Evolutionary conservation across 2,329 filamentous ascomycete species (phyloP).

Genomic region (Tolypocladium amazonense): DNA sequence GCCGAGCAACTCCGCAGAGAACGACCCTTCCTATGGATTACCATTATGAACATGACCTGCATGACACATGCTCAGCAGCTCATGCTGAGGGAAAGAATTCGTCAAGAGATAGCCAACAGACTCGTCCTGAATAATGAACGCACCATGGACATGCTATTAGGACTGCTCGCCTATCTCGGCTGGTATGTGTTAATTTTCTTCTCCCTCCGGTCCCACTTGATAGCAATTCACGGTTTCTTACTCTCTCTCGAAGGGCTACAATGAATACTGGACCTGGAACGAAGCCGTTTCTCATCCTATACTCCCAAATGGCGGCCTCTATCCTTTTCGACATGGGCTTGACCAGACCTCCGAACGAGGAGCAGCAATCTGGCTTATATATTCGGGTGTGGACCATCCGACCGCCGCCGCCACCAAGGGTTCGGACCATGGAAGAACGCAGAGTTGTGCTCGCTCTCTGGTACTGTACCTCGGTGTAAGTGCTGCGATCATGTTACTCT

Average conservation of each 20-base stretch:
- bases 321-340: slow-evolving; percentile 36
- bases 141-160: slow-evolving; percentile 40
- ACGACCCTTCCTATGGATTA: slow-evolving; percentile 39
- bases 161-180: slow-evolving; percentile 25
- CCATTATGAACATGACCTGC: slow-evolving; percentile 34
- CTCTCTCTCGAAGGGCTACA: slow-evolving; percentile 20
- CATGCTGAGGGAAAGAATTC: slow-evolving; percentile 27
- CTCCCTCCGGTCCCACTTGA: not conserved
- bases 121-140: slow-evolving; percentile 37
- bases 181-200: not conserved
- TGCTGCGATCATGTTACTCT: not conserved
- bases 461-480: slow-evolving; percentile 25
- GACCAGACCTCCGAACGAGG: slow-evolving; percentile 24
- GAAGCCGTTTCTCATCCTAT: slow-evolving; percentile 34
- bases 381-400: slow-evolving; percentile 22
- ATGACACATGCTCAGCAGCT: slow-evolving; percentile 29
- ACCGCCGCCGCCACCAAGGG: slow-evolving; percentile 12
- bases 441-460: slow-evolving; percentile 38
- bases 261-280: slow-evolving; percentile 22
- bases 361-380: slow-evolving; percentile 23
- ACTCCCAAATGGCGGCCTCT: slow-evolving; percentile 29
- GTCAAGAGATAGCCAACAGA: slow-evolving; percentile 32
- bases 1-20: slow-evolving; percentile 26
- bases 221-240: not conserved
- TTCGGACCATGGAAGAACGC: slow-evolving; percentile 37